These are phyloP conservation scores for Lachnellula arida DNA, from an alignment of 2,329 filamentous ascomycete species.

Conservation along the genomic window DNA sequence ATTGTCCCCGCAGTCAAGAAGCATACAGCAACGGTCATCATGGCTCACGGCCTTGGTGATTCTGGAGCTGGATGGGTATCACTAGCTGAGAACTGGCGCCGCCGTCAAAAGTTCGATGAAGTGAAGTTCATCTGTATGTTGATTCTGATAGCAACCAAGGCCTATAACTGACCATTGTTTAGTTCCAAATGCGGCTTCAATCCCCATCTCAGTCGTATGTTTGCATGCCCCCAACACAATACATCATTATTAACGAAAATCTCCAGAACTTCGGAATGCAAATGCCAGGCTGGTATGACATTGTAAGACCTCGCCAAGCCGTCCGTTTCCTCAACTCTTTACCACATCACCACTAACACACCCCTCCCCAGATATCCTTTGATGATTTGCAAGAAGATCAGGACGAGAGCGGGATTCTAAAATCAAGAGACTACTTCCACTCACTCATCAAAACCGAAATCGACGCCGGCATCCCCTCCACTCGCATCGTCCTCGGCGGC, in stretches of 20 bases:
- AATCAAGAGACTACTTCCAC: slow-evolving; percentile 72
- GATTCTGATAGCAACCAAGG: neutral
- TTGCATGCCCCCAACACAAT: neutral
- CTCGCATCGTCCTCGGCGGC: slow-evolving; percentile 80
- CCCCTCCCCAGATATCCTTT: slow-evolving; percentile 36
- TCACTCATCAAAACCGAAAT: slow-evolving; percentile 76
- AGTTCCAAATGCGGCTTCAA: slow-evolving; percentile 79
- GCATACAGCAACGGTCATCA: slow-evolving; percentile 93
- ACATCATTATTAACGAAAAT: slow-evolving; percentile 4
- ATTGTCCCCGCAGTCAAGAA: slow-evolving; percentile 73
- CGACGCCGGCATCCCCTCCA: slow-evolving; percentile 71
- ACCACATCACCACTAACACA: slow-evolving; percentile 3
- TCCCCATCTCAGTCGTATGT: slow-evolving; percentile 74
- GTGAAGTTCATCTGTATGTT: slow-evolving; percentile 71
- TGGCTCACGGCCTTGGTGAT: slow-evolving; percentile 89
- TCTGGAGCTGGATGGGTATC: slow-evolving; percentile 73
- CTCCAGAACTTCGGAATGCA: slow-evolving; percentile 65
- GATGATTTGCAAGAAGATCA: slow-evolving; percentile 44
- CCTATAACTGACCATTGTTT: neutral
- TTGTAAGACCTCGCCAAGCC: slow-evolving; percentile 45
- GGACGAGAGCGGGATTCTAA: slow-evolving; percentile 70
- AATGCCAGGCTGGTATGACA: slow-evolving; percentile 89
- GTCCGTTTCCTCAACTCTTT: slow-evolving; percentile 18
- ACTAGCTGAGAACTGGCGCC: slow-evolving; percentile 82
- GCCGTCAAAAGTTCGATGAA: slow-evolving; percentile 74